Base-by-base conservation (phyloP, 495 filamentous ascomycete species). In the Astrothelium subdiscretum region DNA sequence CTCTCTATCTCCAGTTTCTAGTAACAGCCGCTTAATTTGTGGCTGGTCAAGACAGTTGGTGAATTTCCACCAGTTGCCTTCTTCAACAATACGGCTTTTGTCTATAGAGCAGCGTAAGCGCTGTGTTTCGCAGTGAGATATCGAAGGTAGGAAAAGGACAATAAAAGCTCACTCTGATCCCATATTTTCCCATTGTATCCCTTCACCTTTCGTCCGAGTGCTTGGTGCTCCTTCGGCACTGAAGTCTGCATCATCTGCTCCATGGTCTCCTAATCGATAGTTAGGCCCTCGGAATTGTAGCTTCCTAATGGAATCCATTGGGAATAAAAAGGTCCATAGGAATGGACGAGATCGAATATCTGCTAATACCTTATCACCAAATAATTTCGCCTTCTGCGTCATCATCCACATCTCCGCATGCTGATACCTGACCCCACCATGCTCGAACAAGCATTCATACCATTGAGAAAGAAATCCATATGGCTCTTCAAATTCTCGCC, bases 21-120 rank as follows among this genome's bases (percentile, higher is more conserved):
- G 66, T 44, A 90, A 63, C 66, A 73, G 66, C 60, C 70, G 71
- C 60, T 70, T 75, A 61, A 83, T 68, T 31, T 67, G 57, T n/a
- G 60, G 61, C 38, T 62, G 48, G 69, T 67, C 4, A 74, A 63
- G 18, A 43, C 59, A 65, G 62, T 68, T 68, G 27, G 75, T 80
- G 65, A 88, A 88, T 71, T 88, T 88, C 65, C 72, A 75, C 63
- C 73, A 78, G 63, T 76, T 86, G 12, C 80, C 85, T n/a, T 79
- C 74, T 59, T 79, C 74, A 15, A 89, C 87, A 63, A 89, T 83
- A 8, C 66, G 63, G 60, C 73, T 71, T 35, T 83, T 77, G 58
- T 84, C 73, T 75, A 59, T 13, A 54, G 20, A 10, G n/a, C 22
- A 15, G 8, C 1, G 20, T 32, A 27, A 15, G 59, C 18, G 5